phyloP scores from a whole-genome alignment of 2,329 filamentous ascomycete genomes.

The Decorospora gaudefroyi region DNA sequence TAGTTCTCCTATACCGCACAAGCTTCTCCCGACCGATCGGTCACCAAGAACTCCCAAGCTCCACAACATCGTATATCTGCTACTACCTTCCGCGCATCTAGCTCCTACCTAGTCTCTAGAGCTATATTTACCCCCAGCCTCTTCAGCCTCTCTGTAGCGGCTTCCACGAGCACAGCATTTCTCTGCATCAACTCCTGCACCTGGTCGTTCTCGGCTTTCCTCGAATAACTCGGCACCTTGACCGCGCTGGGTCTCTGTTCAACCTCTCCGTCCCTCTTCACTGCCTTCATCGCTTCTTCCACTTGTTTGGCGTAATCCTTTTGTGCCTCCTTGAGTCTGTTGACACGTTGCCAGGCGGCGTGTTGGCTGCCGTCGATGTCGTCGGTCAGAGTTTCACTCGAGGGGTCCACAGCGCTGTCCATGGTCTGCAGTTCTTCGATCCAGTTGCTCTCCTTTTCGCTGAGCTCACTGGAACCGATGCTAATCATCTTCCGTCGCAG shows the following conservation, averaged over 20 bases:
- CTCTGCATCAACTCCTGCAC: constrained; percentile 42
- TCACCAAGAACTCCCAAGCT: neutral
- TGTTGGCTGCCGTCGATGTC: constrained; percentile 39
- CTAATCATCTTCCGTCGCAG: constrained; percentile 57
- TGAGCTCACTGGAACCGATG: constrained; percentile 61
- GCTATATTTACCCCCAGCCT: constrained; percentile 37
- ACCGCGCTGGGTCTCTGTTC: constrained; percentile 21
- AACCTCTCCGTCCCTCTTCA: constrained; percentile 19
- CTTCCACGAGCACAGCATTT: constrained; percentile 42
- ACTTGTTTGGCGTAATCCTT: constrained; percentile 53
- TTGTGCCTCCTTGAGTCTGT: constrained; percentile 60
- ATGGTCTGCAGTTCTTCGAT: constrained; percentile 59
- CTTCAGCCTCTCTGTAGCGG: constrained; percentile 36
- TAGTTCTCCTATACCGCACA: too few species aligned
- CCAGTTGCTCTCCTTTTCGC: constrained; percentile 65
- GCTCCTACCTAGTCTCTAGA: constrained; percentile 5
- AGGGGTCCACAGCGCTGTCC: constrained; percentile 46
- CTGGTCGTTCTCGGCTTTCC: constrained; percentile 43
- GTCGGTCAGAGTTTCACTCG: constrained; percentile 35
- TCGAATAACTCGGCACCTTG: constrained; percentile 41
- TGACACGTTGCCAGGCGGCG: constrained; percentile 59
- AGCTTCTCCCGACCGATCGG: neutral
- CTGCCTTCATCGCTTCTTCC: constrained; percentile 23
- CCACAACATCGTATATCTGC: too few species aligned
- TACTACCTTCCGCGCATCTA: neutral